These are phyloP conservation scores for Aspergillus quadrilineatus DNA, from an alignment of 2,329 filamentous ascomycete species.

Conservation along the genomic window DNA sequence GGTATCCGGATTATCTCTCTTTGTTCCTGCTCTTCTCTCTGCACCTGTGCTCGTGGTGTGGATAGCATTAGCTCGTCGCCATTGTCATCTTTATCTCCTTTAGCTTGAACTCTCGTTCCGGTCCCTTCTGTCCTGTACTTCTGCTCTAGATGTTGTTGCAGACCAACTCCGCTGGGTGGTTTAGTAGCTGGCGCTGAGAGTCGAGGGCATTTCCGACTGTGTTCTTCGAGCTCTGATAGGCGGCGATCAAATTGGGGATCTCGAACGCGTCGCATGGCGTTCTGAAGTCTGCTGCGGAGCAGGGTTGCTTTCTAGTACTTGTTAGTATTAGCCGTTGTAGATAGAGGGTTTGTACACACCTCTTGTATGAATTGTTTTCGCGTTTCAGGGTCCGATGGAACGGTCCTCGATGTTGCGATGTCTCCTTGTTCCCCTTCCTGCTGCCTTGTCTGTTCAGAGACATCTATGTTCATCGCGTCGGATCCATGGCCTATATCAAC, in stretches of 20 bases:
- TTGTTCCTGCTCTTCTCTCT: constrained; percentile 1
- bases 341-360: constrained; percentile 25
- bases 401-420: constrained; percentile 13
- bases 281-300: constrained; percentile 40
- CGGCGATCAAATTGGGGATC: constrained; percentile 42
- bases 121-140: background rate
- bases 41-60: constrained; percentile 14
- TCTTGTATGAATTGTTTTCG: constrained; percentile 43
- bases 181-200: constrained; percentile 21
- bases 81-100: background rate
- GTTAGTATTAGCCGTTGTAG: constrained; percentile 15
- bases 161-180: background rate
- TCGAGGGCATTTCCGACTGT: constrained; percentile 37
- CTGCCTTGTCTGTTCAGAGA: constrained; percentile 14
- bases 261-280: constrained; percentile 41
- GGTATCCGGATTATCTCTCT: background rate
- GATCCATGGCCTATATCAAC: background rate
- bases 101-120: background rate
- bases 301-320: constrained; percentile 40
- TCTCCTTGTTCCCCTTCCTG: background rate
- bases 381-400: constrained; percentile 37
- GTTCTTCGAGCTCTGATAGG: constrained; percentile 42
- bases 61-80: background rate
- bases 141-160: constrained; percentile 3
- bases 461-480: constrained; percentile 20